A percentile compares a stretch with the other conserved stretches of the same genome.
phyloP scores from a whole-genome alignment of 225 moss, liverwort and hornwort species.

The Antitrichia curtipendula region DNA sequence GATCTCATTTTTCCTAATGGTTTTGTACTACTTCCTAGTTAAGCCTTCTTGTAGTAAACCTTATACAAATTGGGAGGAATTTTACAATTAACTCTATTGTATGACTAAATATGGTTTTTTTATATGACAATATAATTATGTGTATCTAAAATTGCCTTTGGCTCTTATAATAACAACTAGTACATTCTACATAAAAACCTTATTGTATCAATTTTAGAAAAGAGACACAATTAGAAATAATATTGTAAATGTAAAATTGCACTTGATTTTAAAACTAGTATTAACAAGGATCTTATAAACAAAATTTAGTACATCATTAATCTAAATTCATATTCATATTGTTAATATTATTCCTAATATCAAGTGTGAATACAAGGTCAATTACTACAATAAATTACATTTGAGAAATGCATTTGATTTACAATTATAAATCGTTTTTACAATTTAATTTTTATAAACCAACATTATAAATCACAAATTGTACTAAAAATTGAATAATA shows the following conservation, averaged over 20 bases:
- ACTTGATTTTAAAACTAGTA: neutral
- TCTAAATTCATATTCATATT: neutral
- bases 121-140: too few relatives aligned
- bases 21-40: too few relatives aligned
- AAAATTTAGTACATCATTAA: too few relatives aligned
- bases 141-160: rapidly evolving
- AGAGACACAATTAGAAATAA: rapidly evolving
- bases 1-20: too few relatives aligned
- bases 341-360: neutral
- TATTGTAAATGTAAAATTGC: neutral
- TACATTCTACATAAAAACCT: neutral
- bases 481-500: neutral
- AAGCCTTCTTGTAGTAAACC: too few relatives aligned
- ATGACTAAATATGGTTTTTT: neutral
- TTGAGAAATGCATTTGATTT: rapidly evolving
- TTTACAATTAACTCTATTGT: too few relatives aligned
- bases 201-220: too few relatives aligned
- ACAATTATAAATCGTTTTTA: neutral
- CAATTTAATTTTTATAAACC: neutral
- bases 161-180: rapidly evolving
- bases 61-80: too few relatives aligned
- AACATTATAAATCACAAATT: neutral
- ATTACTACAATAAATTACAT: neutral
- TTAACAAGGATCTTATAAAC: rapidly evolving
- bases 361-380: neutral